Base-by-base conservation (phyloP, 2,329 filamentous ascomycete genomes). In the Passalora sequoiae region DNA sequence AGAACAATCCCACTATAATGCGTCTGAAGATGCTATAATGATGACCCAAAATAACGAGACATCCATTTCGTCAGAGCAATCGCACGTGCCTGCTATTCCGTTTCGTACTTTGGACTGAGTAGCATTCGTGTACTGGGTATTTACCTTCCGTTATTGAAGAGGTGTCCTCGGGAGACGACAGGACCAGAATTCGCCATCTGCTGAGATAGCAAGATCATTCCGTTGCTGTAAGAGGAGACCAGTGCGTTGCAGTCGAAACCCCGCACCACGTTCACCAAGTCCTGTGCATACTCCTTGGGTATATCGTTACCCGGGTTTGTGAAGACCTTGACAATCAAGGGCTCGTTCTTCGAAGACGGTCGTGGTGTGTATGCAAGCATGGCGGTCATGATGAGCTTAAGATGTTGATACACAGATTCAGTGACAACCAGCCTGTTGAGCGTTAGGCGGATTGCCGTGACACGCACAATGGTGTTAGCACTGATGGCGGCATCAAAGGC, bases 291-390 rank as follows among this genome's bases (percentile, higher is more conserved):
- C 2, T n/a, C 16, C 12, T 36, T 20, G n/a, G 33, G 33, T 9
- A 36, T 22, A 24, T 36, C 33, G 19, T 36, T 36, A 4, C 33
- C 33, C 4, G 33, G 33, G 33, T 36, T 36, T 12, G 33, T 24
- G 19, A 36, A 36, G 13, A 36, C 24, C 33, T 36, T 36, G 8
- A 36, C 17, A 2, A 36, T 12, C 7, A 36, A 27, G 12, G 24
- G 24, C 24, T 27, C 24, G 6, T 27, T 27, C 24, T 27, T 27
- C n/a, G n/a, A n/a, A n/a, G n/a, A n/a, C n/a, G n/a, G n/a, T n/a
- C n/a, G n/a, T n/a, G n/a, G n/a, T n/a, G n/a, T n/a, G n/a, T n/a
- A n/a, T n/a, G n/a, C n/a, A 12, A 27, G 24, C 24, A 27, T 27
- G 6, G 24, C 12, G 6, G 6, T 12, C 24, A 27, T 27, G 24